Evolutionary conservation across 2,329 filamentous ascomycete species (phyloP).

Genomic region (Tolypocladium paradoxum): DNA sequence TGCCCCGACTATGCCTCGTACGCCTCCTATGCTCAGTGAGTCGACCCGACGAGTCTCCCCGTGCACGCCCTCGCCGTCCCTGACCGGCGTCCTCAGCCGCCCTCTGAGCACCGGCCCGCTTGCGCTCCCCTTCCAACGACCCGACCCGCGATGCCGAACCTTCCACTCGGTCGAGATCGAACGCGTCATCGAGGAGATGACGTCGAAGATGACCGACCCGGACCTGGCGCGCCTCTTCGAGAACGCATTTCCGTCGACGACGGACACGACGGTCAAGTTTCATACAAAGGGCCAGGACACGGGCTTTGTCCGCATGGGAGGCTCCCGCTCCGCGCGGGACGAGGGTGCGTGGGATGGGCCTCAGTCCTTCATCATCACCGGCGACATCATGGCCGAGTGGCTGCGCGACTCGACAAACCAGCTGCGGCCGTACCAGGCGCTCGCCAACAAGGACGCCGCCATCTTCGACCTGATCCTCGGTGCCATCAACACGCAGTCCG

Average conservation of each 20-base stretch:
- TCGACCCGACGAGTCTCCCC: not conserved
- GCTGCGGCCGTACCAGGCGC: constrained; percentile 73
- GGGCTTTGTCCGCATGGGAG: constrained; percentile 23
- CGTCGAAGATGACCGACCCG: constrained; percentile 65
- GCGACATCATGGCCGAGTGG: constrained; percentile 91
- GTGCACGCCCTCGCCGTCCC: not conserved
- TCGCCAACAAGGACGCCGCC: constrained; percentile 70
- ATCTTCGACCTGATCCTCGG: constrained; percentile 77
- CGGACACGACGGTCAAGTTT: constrained; percentile 84
- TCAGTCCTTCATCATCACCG: constrained; percentile 88
- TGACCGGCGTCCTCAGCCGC: constrained; percentile 34
- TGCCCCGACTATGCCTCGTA: constrained; percentile 32
- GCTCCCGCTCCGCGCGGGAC: constrained; percentile 23
- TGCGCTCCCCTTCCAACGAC: constrained; percentile 75
- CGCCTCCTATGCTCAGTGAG: constrained; percentile 28
- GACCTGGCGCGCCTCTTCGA: constrained; percentile 90
- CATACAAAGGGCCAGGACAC: constrained; percentile 54
- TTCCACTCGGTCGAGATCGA: constrained; percentile 84
- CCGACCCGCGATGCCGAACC: constrained; percentile 70
- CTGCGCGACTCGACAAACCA: constrained; percentile 90
- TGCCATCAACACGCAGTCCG: constrained; percentile 90
- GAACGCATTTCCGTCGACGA: constrained; percentile 78
- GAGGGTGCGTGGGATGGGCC: constrained; percentile 67
- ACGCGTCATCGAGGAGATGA: constrained; percentile 75
- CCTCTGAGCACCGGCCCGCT: constrained; percentile 74